phyloP scores from a whole-genome alignment of 2,329 filamentous ascomycete genomes.

The Ceratocystis lukuohia region DNA sequence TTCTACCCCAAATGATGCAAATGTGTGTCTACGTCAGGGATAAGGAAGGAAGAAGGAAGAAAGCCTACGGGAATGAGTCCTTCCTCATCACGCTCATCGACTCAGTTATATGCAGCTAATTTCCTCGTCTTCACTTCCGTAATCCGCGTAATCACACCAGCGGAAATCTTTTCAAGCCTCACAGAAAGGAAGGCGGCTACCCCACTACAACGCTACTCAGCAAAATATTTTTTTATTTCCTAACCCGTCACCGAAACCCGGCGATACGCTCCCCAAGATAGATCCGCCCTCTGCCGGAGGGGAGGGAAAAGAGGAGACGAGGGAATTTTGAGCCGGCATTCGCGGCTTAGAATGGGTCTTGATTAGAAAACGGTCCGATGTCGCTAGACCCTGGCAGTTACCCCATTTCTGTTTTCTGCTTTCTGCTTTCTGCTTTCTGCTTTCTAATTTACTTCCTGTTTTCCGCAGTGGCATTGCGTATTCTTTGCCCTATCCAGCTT shows the following conservation, averaged over 20 bases:
- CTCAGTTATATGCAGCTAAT: not conserved
- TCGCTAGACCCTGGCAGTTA: not conserved
- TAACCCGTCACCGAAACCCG: not conserved
- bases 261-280: not conserved
- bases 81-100: not conserved
- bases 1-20: not conserved
- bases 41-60: conserved; percentile 1
- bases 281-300: not conserved
- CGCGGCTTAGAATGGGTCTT: not conserved
- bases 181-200: not conserved
- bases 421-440: not conserved
- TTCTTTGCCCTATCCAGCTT: not conserved
- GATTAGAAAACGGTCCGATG: conserved; percentile 5
- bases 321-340: not conserved
- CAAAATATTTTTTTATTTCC: not conserved
- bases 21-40: not conserved
- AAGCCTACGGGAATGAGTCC: not conserved
- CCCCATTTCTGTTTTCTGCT: not conserved
- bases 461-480: not conserved
- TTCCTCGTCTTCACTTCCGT: not conserved
- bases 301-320: not conserved
- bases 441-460: not conserved
- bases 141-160: not conserved
- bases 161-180: not conserved
- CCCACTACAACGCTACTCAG: not conserved